Conservation (phyloP, 78 protist genomes). For the Trichosphaerium sp. region DNA sequence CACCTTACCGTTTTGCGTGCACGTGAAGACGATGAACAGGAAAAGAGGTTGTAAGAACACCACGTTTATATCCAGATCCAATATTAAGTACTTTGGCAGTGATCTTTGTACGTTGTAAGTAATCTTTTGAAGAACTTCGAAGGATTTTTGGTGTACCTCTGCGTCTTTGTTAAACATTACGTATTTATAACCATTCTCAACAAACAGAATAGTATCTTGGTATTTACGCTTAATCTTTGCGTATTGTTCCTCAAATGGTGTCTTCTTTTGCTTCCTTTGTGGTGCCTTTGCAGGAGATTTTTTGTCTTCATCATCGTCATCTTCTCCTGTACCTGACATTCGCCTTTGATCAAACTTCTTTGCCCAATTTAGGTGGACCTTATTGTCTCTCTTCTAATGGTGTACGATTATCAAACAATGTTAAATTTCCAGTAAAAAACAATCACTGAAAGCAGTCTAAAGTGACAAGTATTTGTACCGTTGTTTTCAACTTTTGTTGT, state of each 20-base stretch:
- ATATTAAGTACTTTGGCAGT: constrained; percentile 38
- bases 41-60: constrained; percentile 41
- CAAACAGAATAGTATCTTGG: constrained; percentile 55
- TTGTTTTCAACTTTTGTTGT: no score
- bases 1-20: background rate
- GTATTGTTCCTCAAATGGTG: constrained; percentile 52
- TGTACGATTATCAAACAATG: no score
- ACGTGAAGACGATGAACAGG: constrained; percentile 33
- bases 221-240: constrained; percentile 27
- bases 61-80: constrained; percentile 12
- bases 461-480: no score
- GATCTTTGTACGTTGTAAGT: constrained; percentile 31
- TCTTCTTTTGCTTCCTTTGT: background rate
- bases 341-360: background rate
- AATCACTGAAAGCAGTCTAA: no score
- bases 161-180: background rate
- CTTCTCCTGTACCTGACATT: no score
- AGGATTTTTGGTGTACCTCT: background rate
- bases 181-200: constrained; percentile 63
- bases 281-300: constrained; percentile 7
- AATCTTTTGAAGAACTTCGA: constrained; percentile 25
- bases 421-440: no score
- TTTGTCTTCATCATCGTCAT: background rate
- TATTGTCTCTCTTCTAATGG: no score
- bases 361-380: background rate